A percentile compares a stretch with the other conserved stretches of the same genome.
Conservation (phyloP, 805 yeast species). For the Naumovozyma baii region DNA sequence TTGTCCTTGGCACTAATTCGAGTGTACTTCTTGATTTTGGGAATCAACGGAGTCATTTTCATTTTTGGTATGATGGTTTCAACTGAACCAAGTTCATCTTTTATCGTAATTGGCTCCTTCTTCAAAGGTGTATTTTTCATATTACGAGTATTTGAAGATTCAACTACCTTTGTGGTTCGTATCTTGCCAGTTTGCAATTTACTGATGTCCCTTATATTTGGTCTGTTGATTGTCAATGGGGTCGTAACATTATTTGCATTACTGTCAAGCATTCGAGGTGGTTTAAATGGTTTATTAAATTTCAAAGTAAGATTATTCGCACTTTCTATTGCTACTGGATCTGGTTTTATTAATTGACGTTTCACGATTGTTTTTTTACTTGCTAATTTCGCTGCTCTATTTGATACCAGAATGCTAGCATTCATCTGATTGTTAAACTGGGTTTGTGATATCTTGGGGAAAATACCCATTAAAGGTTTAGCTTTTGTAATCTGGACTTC, state of each 20-base stretch:
- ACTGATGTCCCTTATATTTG: slow-evolving; percentile 4
- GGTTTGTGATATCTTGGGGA: too few relatives aligned
- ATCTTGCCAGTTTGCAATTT: background rate
- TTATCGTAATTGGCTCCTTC: too few relatives aligned
- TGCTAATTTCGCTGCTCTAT: too few relatives aligned
- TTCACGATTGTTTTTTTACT: background rate
- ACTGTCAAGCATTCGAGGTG: slow-evolving; percentile 13
- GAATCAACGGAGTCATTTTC: background rate
- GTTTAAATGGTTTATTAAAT: slow-evolving; percentile 24
- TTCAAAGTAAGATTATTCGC: slow-evolving; percentile 13
- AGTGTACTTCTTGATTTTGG: background rate
- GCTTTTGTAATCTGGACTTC: slow-evolving; percentile 9
- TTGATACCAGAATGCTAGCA: too few relatives aligned
- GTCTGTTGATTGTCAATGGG: slow-evolving; percentile 5
- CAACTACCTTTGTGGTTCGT: background rate
- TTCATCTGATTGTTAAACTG: too few relatives aligned
- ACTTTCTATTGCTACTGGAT: background rate
- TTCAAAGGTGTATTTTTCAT: too few relatives aligned
- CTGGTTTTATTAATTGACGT: background rate
- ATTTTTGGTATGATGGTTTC: background rate
- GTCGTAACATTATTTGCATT: background rate
- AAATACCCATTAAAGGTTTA: background rate
- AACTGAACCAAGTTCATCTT: background rate
- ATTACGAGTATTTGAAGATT: too few relatives aligned
- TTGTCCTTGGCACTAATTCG: background rate